A percentile compares a stretch with the other conserved stretches of the same genome.
These are phyloP conservation scores for Scolecobasidium constrictum DNA, from an alignment of 2,329 filamentous ascomycete species.

Conservation along the genomic window DNA sequence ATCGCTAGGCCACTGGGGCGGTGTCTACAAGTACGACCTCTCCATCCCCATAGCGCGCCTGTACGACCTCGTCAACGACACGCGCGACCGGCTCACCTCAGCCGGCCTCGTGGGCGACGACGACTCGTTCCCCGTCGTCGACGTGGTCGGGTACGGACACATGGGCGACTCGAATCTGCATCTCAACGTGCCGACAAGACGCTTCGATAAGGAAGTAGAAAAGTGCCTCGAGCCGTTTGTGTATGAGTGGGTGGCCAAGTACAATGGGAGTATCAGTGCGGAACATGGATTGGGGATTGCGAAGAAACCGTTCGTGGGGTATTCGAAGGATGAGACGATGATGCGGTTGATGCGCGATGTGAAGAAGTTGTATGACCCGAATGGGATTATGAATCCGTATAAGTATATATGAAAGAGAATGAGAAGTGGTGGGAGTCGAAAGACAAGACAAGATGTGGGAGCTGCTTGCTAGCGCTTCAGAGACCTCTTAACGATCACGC, in stretches of 20 bases:
- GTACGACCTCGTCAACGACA: slow-evolving; percentile 83
- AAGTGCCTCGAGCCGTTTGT: slow-evolving; percentile 85
- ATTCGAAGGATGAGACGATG: slow-evolving; percentile 82
- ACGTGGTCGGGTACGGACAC: slow-evolving; percentile 92
- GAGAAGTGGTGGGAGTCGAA: too few relatives aligned
- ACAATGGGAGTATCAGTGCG: slow-evolving; percentile 87
- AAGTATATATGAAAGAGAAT: slow-evolving; percentile 80
- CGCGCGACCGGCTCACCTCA: slow-evolving; percentile 57
- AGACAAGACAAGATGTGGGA: too few relatives aligned
- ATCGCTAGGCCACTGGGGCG: slow-evolving; percentile 77
- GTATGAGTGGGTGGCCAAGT: slow-evolving; percentile 89
- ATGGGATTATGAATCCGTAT: slow-evolving; percentile 98
- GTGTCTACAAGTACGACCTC: slow-evolving; percentile 97
- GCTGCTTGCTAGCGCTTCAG: too few relatives aligned
- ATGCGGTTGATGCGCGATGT: slow-evolving; percentile 88
- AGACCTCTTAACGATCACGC: too few relatives aligned
- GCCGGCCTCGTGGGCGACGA: slow-evolving; percentile 66
- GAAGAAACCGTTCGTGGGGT: slow-evolving; percentile 92
- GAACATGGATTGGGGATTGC: slow-evolving; percentile 90
- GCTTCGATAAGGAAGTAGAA: slow-evolving; percentile 82
- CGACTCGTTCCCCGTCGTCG: slow-evolving; percentile 66
- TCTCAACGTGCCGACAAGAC: slow-evolving; percentile 73
- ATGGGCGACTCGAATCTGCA: slow-evolving; percentile 97
- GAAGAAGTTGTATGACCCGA: slow-evolving; percentile 89
- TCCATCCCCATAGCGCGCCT: slow-evolving; percentile 84